Evolutionary conservation across 2,329 filamentous ascomycete species (phyloP), one percentile per base, ranked within the genome.

Genomic region (Diaporthe amygdali): DNA sequence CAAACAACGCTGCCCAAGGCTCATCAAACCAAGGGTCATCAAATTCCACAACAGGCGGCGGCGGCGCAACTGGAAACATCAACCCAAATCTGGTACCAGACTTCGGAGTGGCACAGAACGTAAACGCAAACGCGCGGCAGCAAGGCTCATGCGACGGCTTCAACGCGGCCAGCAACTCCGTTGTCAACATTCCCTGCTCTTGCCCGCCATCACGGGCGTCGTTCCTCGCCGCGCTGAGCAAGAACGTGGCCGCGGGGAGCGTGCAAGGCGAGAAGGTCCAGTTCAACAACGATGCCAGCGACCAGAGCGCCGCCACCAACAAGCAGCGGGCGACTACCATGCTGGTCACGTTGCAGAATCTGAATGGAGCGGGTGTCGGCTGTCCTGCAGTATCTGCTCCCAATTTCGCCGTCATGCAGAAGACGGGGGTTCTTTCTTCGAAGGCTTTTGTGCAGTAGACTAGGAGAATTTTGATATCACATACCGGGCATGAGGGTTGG

Each of bases 351-450:
- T 63, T 75, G 61, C 74, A 75, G 63, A 75, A 71, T 52, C 61
- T 75, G 51, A 70, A 66, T 27, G 71, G 71, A 7, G 52, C 66
- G 8, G 74, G 74, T 14, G 68, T 71, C 25, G 74, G 74, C 10
- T 75, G 74, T 47, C 74, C 74, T 0, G 74, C 68, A 1, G 73
- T 71, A 12, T 71, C 71, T n/a, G 74, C 74, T 37, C 74, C 74
- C 4, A 74, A 75, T 47, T 73, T 75, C 37, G 34, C 71, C 4
- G 32, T 54, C 20, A 56, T 70, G 74, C 74, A 75, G 66, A 71
- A 66, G 66, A 55, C 70, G 7, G 74, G 74, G 8, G 49, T 51
- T 32, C 15, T 72, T 22, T 41, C 37, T 1, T 51, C 41, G 5
- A 54, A 52, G 46, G 46, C 41, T 8, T 69, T 69, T 32, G 68